Base-by-base conservation (phyloP, 805 yeast genomes). In the Starmera caribaea region DNA sequence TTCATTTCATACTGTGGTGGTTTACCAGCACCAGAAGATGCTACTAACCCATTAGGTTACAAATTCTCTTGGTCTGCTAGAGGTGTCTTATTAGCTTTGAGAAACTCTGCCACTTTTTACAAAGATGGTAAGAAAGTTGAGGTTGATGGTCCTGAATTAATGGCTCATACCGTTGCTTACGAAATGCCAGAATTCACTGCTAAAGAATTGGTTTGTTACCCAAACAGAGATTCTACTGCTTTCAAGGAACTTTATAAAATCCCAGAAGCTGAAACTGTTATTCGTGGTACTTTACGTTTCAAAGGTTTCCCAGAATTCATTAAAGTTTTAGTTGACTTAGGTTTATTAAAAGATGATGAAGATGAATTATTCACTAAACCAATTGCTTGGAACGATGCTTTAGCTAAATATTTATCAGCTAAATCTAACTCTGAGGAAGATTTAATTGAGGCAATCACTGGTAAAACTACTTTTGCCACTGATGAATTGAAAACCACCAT, bases 31-130 rank as follows among this genome's bases (percentile, higher is more conserved):
- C 97, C 98, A 47, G 98, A 90, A 69, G 77, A 81, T 65, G 90
- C 97, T 27, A 95, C 88, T 69, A 92, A 92, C 69, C 98, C 98
- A 42, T 73, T 92, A 61, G 98, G 98, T 53, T 92, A 92, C 79
- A 92, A 92, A 73, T 92, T 92, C 69, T 89, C 97, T 34, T 92
- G 98, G 98, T 87, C 97, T 28, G 89, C 97, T 30, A 81, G 98
- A 67, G 98, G 98, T 67, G 97, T 92, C 33, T 69, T 92, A 58
- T 75, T 92, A 56, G 98, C 98, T 15, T 75, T 92, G 60, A 82
- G 96, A 74, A 94, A 92, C 72, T 69, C 82, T 46, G 98, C 97
- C 47, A 79, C 78, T 54, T 90, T 79, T 72, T 90, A 81, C 76
- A 68, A 81, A 66, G 81, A 87, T 58, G 97, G 96, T 57, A 63